Evolutionary conservation across 108 stramenopile species (phyloP).

Genomic region (Cyclotella atomus): DNA sequence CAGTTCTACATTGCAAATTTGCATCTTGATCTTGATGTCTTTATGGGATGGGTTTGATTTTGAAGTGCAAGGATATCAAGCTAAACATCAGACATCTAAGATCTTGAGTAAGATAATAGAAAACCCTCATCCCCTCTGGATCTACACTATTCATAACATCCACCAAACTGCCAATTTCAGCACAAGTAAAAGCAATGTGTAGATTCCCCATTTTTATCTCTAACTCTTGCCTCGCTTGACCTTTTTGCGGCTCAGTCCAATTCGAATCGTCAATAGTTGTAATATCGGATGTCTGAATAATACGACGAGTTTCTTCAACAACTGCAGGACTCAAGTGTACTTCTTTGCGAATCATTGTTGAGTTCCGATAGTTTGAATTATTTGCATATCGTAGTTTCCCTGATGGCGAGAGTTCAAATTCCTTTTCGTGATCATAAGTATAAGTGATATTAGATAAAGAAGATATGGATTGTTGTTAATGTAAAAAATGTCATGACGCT

Average conservation of each 20-base stretch:
- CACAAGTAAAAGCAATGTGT: slow-evolving; percentile 88
- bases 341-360: slow-evolving; percentile 86
- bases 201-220: slow-evolving; percentile 87
- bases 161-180: slow-evolving; percentile 78
- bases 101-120: slow-evolving; percentile 91
- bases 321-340: slow-evolving; percentile 75
- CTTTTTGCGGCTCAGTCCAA: slow-evolving; percentile 75
- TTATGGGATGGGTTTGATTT: slow-evolving; percentile 74
- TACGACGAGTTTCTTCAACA: slow-evolving; percentile 74
- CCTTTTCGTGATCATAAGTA: too few relatives aligned
- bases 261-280: slow-evolving; percentile 64
- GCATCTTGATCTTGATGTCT: too few relatives aligned
- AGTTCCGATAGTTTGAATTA: slow-evolving; percentile 84
- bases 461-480: too few relatives aligned
- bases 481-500: too few relatives aligned
- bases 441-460: too few relatives aligned
- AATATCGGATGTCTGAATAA: slow-evolving; percentile 64
- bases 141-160: slow-evolving; percentile 81
- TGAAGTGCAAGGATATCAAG: slow-evolving; percentile 90
- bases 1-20: too few relatives aligned
- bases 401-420: slow-evolving; percentile 82
- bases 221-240: slow-evolving; percentile 67
- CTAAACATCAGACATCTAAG: slow-evolving; percentile 83
- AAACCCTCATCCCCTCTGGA: slow-evolving; percentile 75
- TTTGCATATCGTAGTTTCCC: slow-evolving; percentile 92